These are phyloP conservation scores for Tylopilus sp. DNA, from an alignment of 768 basidiomycete species.

Conservation along the genomic window DNA sequence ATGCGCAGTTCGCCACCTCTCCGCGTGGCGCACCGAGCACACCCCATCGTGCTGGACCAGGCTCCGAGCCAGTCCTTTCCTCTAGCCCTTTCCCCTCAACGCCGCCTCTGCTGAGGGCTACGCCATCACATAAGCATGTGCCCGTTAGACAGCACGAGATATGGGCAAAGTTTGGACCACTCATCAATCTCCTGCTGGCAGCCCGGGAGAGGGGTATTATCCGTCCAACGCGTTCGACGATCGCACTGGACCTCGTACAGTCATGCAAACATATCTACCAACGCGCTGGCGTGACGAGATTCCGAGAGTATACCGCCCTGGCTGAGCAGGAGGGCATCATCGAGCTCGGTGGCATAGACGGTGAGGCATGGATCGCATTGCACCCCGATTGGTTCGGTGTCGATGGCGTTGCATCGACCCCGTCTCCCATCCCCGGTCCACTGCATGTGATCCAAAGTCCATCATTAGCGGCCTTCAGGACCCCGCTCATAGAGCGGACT, in stretches of 20 bases:
- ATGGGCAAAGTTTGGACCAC: constrained; percentile 30
- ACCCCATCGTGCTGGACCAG: not conserved
- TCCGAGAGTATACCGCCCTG: constrained; percentile 26
- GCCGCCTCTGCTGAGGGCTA: constrained; percentile 3
- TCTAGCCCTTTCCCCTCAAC: constrained; percentile 5
- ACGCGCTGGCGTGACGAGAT: constrained; percentile 25
- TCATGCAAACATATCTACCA: constrained; percentile 25
- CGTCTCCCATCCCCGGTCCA: constrained; percentile 16
- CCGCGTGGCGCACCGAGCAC: constrained; percentile 1
- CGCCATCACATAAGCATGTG: not conserved
- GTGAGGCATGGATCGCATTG: constrained; percentile 26
- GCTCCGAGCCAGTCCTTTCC: not conserved
- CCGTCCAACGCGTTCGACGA: constrained; percentile 36
- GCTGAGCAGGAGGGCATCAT: constrained; percentile 27
- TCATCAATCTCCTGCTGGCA: constrained; percentile 22
- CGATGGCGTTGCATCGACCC: not conserved
- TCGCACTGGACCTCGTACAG: constrained; percentile 35
- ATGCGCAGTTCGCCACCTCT: constrained; percentile 5
- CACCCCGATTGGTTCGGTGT: constrained; percentile 23
- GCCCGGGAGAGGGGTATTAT: constrained; percentile 27
- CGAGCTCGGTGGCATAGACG: constrained; percentile 18
- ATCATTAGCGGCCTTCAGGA: constrained; percentile 7
- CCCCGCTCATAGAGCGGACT: constrained; percentile 6
- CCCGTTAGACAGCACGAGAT: constrained; percentile 7
- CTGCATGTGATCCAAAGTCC: constrained; percentile 1